These are phyloP conservation scores for Apiospora saccharicola DNA, from an alignment of 2,329 filamentous ascomycete species.

Conservation along the genomic window DNA sequence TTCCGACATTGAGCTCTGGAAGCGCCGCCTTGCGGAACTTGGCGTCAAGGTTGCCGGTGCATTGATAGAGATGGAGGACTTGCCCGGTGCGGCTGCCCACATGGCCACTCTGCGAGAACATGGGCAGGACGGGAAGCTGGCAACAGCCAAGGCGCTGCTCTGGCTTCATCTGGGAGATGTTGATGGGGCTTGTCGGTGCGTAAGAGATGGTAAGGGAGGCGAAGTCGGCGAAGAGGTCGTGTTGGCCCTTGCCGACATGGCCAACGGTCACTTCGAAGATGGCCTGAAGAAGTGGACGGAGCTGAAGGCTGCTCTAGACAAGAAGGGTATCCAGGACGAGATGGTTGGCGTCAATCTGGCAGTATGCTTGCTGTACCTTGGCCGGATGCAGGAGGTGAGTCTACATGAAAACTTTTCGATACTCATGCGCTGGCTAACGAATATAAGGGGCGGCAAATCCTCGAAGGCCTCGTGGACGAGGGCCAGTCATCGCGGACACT, in stretches of 20 bases:
- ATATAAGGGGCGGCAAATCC: slow-evolving; percentile 65
- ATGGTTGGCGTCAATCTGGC: slow-evolving; percentile 84
- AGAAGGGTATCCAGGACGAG: slow-evolving; percentile 58
- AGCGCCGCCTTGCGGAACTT: slow-evolving; percentile 74
- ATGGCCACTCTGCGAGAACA: slow-evolving; percentile 63
- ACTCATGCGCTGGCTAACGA: slow-evolving; percentile 34
- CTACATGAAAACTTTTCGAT: background rate
- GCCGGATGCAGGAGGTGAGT: slow-evolving; percentile 73
- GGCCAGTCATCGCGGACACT: slow-evolving; percentile 78
- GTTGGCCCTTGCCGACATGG: slow-evolving; percentile 76
- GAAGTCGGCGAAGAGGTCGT: slow-evolving; percentile 59
- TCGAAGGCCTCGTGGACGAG: slow-evolving; percentile 71
- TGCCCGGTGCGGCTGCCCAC: slow-evolving; percentile 79
- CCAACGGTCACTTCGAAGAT: slow-evolving; percentile 74
- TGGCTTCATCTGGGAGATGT: slow-evolving; percentile 83
- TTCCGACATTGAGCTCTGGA: slow-evolving; percentile 72
- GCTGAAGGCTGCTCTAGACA: slow-evolving; percentile 54
- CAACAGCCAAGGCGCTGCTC: slow-evolving; percentile 67
- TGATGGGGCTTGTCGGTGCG: slow-evolving; percentile 66
- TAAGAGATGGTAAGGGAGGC: slow-evolving; percentile 48
- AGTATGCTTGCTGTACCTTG: slow-evolving; percentile 84
- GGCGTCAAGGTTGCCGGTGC: slow-evolving; percentile 72
- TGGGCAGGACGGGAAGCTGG: slow-evolving; percentile 49
- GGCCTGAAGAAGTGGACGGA: slow-evolving; percentile 69
- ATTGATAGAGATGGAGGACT: slow-evolving; percentile 85